Evolutionary conservation across 2,329 filamentous ascomycete genomes (phyloP).

Genomic region (Aspergillus sp.): DNA sequence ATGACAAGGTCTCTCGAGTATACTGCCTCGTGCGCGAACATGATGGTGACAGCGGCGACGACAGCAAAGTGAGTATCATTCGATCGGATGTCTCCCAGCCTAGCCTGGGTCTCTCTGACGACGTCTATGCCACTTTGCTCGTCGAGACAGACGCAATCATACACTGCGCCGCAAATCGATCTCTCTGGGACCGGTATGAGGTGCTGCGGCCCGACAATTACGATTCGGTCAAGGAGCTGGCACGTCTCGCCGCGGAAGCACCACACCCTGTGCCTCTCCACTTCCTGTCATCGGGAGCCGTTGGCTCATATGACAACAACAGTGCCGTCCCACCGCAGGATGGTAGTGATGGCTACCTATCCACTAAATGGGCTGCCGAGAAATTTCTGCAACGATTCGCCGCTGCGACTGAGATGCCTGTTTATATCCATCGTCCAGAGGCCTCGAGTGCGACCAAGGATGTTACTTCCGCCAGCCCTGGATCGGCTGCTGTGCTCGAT

Average conservation of each 20-base stretch:
- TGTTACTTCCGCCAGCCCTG: background rate
- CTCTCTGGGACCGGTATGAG: background rate
- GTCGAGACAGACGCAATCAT: constrained; percentile 1
- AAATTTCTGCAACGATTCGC: background rate
- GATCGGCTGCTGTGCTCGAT: background rate
- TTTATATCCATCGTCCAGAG: background rate
- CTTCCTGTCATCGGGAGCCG: constrained; percentile 2
- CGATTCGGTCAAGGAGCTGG: constrained; percentile 1
- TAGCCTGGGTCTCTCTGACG: constrained; percentile 1
- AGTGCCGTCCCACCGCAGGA: background rate
- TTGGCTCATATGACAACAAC: background rate
- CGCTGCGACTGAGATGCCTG: background rate
- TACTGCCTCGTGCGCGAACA: constrained; percentile 1
- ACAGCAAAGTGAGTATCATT: background rate
- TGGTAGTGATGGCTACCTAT: background rate
- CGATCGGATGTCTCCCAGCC: background rate
- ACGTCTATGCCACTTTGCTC: background rate
- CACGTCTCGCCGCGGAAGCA: background rate
- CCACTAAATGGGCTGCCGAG: background rate
- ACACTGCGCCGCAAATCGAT: constrained; percentile 1
- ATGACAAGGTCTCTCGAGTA: background rate
- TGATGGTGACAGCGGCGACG: background rate
- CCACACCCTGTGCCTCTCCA: background rate
- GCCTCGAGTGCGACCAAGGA: background rate
- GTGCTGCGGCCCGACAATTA: constrained; percentile 1